Percentiles rank a stretch among this genome's conserved stretches.
Evolutionary conservation across 139 green algal species (phyloP).

Genomic region (Asterochloris sp.): DNA sequence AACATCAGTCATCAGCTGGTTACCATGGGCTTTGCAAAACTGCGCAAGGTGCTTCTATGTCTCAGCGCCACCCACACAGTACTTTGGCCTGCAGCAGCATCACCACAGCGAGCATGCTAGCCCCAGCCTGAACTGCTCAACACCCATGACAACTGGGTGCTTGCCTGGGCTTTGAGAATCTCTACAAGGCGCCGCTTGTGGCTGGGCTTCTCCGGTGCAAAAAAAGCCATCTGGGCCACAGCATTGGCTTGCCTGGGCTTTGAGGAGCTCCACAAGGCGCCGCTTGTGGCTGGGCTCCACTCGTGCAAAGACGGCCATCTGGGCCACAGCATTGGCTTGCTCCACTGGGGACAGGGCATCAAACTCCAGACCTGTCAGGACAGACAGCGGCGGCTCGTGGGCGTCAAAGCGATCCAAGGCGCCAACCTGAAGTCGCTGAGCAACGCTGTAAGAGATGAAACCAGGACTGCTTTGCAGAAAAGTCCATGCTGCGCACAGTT

Average conservation of each 20-base stretch:
- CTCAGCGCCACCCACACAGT: too few relatives aligned
- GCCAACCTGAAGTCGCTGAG: background rate
- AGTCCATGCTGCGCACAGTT: too few relatives aligned
- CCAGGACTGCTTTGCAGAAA: too few relatives aligned
- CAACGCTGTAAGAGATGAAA: too few relatives aligned
- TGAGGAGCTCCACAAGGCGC: conserved; percentile 84
- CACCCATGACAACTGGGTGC: background rate
- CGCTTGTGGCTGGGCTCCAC: conserved; percentile 92
- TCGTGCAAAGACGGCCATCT: conserved; percentile 72
- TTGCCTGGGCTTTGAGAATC: conserved; percentile 69
- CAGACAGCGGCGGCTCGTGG: background rate
- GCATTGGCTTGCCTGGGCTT: conserved; percentile 52
- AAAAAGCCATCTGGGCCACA: conserved; percentile 55
- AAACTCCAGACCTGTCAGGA: conserved; percentile 72
- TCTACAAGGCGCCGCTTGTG: conserved; percentile 91
- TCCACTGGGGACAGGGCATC: conserved; percentile 46
- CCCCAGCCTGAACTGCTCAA: too few relatives aligned
- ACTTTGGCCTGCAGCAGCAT: too few relatives aligned
- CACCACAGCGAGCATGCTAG: too few relatives aligned
- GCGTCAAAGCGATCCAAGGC: background rate
- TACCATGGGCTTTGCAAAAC: too few relatives aligned
- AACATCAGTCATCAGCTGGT: too few relatives aligned
- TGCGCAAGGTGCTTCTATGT: too few relatives aligned
- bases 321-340: conserved; percentile 38
- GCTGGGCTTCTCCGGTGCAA: conserved; percentile 88